Conservation (phyloP, 2,329 filamentous ascomycete species). For the Nigrospora oryzae region DNA sequence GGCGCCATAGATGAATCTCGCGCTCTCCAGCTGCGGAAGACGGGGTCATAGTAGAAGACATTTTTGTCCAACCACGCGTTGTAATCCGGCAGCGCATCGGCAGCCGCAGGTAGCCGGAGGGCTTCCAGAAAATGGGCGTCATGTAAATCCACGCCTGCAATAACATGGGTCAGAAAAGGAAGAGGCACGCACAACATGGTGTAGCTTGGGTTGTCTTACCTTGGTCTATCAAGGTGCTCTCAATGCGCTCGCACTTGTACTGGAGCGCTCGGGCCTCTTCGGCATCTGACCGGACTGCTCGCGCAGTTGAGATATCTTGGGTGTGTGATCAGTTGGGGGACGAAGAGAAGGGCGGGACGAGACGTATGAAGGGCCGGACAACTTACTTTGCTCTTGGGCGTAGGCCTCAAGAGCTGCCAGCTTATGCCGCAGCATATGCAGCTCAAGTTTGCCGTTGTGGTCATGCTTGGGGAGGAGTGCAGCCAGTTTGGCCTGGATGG, state of each 20-base stretch:
- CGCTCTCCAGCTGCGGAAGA: conserved; percentile 30
- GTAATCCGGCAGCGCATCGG: conserved; percentile 38
- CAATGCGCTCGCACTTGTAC: conserved; percentile 51
- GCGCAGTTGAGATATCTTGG: conserved; percentile 27
- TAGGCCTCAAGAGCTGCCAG: conserved; percentile 38
- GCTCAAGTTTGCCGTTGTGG: conserved; percentile 38
- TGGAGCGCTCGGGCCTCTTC: conserved; percentile 50
- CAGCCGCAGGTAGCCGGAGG: conserved; percentile 25
- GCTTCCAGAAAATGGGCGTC: conserved; percentile 29
- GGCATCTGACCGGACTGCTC: conserved; percentile 41
- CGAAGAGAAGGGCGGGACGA: conserved; percentile 3
- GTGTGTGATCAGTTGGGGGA: conserved; percentile 13
- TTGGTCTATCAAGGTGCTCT: conserved; percentile 39
- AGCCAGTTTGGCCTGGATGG: conserved; percentile 42
- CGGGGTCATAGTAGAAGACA: conserved; percentile 37
- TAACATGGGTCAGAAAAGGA: neutral
- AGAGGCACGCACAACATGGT: conserved; percentile 6
- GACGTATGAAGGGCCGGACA: neutral
- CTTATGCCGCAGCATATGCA: conserved; percentile 49
- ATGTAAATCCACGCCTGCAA: conserved; percentile 29
- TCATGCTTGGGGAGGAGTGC: conserved; percentile 39
- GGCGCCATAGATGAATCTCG: conserved; percentile 25
- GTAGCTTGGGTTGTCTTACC: conserved; percentile 21
- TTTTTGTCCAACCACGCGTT: conserved; percentile 44
- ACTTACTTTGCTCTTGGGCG: conserved; percentile 41